Evolutionary conservation across 2,329 filamentous ascomycete genomes (phyloP).

Genomic region (Monascus ruber): DNA sequence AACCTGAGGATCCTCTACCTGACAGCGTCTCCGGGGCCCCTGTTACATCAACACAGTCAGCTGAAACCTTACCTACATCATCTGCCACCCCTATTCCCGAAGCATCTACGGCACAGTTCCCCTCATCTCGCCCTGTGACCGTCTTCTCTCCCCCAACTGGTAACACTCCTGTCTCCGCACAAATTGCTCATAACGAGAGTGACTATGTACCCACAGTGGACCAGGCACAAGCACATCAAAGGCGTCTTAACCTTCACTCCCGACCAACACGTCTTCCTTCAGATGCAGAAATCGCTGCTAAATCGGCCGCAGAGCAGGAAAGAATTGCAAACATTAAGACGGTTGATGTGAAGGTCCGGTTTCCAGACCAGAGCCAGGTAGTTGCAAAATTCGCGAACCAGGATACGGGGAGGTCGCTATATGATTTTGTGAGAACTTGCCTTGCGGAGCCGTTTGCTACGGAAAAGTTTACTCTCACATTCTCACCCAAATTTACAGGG

Average conservation of each 20-base stretch:
- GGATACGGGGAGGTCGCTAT: conserved; percentile 61
- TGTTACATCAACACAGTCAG: conserved; percentile 5
- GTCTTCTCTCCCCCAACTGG: conserved; percentile 69
- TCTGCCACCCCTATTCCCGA: conserved; percentile 9
- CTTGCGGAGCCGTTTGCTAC: conserved; percentile 47
- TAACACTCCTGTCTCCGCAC: conserved; percentile 64
- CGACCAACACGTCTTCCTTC: conserved; percentile 70
- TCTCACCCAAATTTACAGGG: conserved; percentile 31
- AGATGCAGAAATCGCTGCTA: conserved; percentile 67
- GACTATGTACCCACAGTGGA: conserved; percentile 73
- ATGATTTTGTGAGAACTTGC: conserved; percentile 61
- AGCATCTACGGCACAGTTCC: conserved; percentile 17
- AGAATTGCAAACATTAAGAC: conserved; percentile 55
- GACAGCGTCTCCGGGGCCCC: not conserved
- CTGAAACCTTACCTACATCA: conserved; percentile 2
- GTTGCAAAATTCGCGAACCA: conserved; percentile 57
- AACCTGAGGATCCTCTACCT: conserved; percentile 1
- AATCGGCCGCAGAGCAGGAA: conserved; percentile 53
- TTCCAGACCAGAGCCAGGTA: conserved; percentile 74
- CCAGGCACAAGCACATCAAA: conserved; percentile 69
- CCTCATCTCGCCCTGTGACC: conserved; percentile 41
- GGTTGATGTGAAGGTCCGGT: conserved; percentile 68
- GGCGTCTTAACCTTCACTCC: conserved; percentile 63
- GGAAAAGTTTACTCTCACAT: conserved; percentile 61
- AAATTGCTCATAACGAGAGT: conserved; percentile 53